Evolutionary conservation across 331 rosid genomes (phyloP).

Genomic region (Saraca asoca): DNA sequence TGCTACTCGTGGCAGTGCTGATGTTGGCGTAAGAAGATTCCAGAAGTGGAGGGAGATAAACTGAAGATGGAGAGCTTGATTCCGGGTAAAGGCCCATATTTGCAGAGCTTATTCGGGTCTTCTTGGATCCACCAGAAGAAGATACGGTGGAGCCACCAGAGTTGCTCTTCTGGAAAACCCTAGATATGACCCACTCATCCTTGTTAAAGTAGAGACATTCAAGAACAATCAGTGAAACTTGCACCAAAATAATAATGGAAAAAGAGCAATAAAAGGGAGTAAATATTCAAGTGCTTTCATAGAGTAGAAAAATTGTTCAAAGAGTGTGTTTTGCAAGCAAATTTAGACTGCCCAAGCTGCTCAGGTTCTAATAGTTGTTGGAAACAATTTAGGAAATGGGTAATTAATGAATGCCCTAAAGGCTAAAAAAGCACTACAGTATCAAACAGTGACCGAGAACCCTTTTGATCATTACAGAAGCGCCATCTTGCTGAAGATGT

Average conservation of each 20-base stretch:
- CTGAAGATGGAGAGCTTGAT: conserved; percentile 79
- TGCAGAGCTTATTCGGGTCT: conserved; percentile 42
- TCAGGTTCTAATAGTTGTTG: conserved; percentile 7
- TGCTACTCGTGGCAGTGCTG: conserved; percentile 11
- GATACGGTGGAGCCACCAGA: conserved; percentile 36
- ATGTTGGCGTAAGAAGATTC: conserved; percentile 53
- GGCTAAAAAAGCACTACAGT: background rate
- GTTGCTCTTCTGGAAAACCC: conserved; percentile 78
- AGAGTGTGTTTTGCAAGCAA: background rate
- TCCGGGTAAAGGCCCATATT: conserved; percentile 46
- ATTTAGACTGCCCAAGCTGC: background rate
- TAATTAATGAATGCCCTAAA: background rate
- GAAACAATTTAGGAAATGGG: background rate
- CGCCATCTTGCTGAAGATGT: too few species aligned
- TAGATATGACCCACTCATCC: conserved; percentile 98
- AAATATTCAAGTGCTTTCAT: background rate
- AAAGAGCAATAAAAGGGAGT: too few species aligned
- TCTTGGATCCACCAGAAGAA: conserved; percentile 44
- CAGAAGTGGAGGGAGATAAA: conserved; percentile 85
- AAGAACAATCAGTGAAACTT: background rate
- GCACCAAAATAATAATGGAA: background rate
- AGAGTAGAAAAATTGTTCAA: background rate
- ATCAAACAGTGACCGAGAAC: background rate
- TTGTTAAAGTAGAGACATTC: conserved; percentile 10
- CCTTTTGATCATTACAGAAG: background rate